Evolutionary conservation across 345 rosid species (phyloP).

Genomic region (Eutrema yunnanense): DNA sequence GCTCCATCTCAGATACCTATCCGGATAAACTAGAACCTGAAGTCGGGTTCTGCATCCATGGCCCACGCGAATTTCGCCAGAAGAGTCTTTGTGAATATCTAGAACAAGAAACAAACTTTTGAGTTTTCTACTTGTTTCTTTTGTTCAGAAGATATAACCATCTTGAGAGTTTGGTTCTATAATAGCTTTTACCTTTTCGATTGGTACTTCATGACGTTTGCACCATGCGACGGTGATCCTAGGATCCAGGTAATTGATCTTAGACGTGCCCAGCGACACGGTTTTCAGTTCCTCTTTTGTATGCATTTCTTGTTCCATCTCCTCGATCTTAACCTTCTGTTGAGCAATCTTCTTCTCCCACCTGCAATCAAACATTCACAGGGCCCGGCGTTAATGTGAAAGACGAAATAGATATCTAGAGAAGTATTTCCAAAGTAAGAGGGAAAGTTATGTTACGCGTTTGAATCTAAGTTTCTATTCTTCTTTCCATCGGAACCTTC

Average conservation of each 20-base stretch:
- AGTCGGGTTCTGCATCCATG: constrained; percentile 88
- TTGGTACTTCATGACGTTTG: constrained; percentile 95
- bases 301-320: constrained; percentile 61
- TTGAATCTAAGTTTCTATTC: constrained; percentile 66
- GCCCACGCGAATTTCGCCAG: constrained; percentile 94
- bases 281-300: constrained; percentile 90
- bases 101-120: constrained; percentile 15
- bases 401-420: not conserved
- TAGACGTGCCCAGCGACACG: constrained; percentile 92
- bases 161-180: not conserved
- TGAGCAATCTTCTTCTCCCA: constrained; percentile 68
- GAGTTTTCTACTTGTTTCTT: not conserved
- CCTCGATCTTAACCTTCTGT: constrained; percentile 60
- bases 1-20: not conserved
- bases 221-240: constrained; percentile 99
- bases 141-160: not conserved
- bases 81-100: constrained; percentile 93
- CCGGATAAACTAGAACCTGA: constrained; percentile 58
- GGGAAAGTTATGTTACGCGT: constrained; percentile 54
- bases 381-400: not conserved
- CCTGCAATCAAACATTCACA: constrained; percentile 35
- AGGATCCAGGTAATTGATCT: constrained; percentile 93
- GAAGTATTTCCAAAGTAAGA: not conserved
- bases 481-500: constrained; percentile 83
- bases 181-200: constrained; percentile 69